Percentiles rank a stretch among this genome's conserved stretches.
Conservation (phyloP, 2,329 filamentous ascomycete genomes). For the Venturia nashicola region DNA sequence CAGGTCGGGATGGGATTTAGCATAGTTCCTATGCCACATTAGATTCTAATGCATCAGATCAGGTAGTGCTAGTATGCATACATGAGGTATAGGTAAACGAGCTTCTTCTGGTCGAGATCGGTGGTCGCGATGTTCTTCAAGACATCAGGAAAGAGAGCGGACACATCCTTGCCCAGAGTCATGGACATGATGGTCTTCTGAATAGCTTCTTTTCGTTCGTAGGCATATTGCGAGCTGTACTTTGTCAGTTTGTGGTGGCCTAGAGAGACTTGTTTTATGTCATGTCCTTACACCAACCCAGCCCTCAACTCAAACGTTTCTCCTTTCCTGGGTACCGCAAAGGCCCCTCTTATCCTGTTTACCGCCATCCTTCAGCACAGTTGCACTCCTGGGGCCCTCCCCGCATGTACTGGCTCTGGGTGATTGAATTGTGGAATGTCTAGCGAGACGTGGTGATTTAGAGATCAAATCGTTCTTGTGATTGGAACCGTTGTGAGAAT, state of each 20-base stretch:
- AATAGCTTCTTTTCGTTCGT: slow-evolving; percentile 95
- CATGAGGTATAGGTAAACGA: slow-evolving; percentile 98
- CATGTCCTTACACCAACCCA: slow-evolving; percentile 55
- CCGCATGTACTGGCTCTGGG: background rate
- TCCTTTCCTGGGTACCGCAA: slow-evolving; percentile 85
- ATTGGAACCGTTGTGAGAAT: background rate
- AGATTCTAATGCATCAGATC: slow-evolving; percentile 8
- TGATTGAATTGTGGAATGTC: slow-evolving; percentile 3
- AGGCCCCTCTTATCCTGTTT: slow-evolving; percentile 88
- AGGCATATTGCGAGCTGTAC: slow-evolving; percentile 86
- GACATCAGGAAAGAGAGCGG: slow-evolving; percentile 90
- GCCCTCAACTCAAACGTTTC: slow-evolving; percentile 96
- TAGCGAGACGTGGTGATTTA: background rate
- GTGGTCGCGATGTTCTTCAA: slow-evolving; percentile 95
- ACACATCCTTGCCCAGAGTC: slow-evolving; percentile 98
- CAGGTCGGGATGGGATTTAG: slow-evolving; percentile 95
- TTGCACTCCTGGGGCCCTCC: background rate
- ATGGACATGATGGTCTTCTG: slow-evolving; percentile 99
- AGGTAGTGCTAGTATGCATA: slow-evolving; percentile 26
- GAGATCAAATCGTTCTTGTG: background rate
- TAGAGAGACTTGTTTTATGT: background rate
- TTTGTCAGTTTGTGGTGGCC: slow-evolving; percentile 19
- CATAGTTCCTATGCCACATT: slow-evolving; percentile 70
- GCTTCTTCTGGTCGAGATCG: slow-evolving; percentile 97
- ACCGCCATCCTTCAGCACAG: slow-evolving; percentile 61